Percentiles rank a stretch among this genome's conserved stretches.
Evolutionary conservation across 2,329 filamentous ascomycete genomes (phyloP).

Genomic region (Metarhizium sp.): DNA sequence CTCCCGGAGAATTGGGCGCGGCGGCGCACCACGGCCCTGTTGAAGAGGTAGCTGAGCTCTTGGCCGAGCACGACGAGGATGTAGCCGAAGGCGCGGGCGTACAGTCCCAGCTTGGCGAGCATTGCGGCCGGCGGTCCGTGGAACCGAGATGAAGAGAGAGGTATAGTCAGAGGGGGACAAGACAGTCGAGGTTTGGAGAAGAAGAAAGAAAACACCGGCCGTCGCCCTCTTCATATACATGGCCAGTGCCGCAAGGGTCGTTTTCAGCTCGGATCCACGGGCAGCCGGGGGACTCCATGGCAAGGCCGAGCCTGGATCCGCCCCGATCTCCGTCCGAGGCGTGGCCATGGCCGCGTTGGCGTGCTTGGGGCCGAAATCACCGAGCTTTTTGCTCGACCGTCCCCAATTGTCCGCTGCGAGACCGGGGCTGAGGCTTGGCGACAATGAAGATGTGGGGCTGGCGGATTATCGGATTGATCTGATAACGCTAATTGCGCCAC

Average conservation of each 20-base stretch:
- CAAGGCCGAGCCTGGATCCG: no score
- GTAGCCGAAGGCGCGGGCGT: slow-evolving; percentile 18
- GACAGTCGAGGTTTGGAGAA: background rate
- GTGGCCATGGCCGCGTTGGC: background rate
- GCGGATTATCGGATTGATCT: background rate
- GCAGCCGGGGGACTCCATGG: no score
- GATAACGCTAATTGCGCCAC: background rate
- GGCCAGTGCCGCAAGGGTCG: no score
- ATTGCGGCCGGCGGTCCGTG: slow-evolving; percentile 8
- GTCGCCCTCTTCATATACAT: no score
- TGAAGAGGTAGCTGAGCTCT: slow-evolving; percentile 12
- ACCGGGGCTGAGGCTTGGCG: no score
- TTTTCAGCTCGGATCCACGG: no score
- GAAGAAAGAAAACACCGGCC: no score
- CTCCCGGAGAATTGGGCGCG: slow-evolving; percentile 7
- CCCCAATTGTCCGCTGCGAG: no score
- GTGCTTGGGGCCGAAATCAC: background rate
- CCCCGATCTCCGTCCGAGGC: no score
- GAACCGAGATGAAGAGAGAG: background rate
- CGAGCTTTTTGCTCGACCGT: background rate
- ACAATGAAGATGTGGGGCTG: background rate
- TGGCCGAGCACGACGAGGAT: slow-evolving; percentile 14
- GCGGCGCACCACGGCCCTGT: slow-evolving; percentile 8
- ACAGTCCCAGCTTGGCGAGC: slow-evolving; percentile 20
- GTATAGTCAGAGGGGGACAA: background rate